A percentile compares a stretch with the other conserved stretches of the same genome.
Evolutionary conservation across 805 yeast genomes (phyloP).

Genomic region (Schwanniomyces occidentalis): DNA sequence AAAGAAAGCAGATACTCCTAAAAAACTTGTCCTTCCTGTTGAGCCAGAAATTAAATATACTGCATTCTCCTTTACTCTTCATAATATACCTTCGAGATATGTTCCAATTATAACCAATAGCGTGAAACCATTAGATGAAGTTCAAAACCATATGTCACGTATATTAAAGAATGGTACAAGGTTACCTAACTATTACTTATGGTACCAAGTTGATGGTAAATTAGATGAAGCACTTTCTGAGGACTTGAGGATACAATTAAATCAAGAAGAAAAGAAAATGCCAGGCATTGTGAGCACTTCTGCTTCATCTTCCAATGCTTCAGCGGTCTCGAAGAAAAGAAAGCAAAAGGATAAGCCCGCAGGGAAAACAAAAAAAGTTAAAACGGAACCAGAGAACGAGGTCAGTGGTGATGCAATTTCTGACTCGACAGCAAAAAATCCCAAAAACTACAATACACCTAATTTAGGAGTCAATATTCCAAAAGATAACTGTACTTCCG

Average conservation of each 20-base stretch:
- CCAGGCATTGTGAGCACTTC: slow-evolving; percentile 28
- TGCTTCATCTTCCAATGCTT: slow-evolving; percentile 13
- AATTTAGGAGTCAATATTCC: too few species aligned
- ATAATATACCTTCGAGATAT: slow-evolving; percentile 64
- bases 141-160: slow-evolving; percentile 59
- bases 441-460: too few species aligned
- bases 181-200: slow-evolving; percentile 61
- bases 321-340: slow-evolving; percentile 34
- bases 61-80: slow-evolving; percentile 64
- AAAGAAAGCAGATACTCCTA: slow-evolving; percentile 13
- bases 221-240: slow-evolving; percentile 70
- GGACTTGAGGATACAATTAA: slow-evolving; percentile 55
- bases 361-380: slow-evolving; percentile 15
- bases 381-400: too few species aligned
- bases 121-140: slow-evolving; percentile 57
- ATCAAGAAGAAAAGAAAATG: slow-evolving; percentile 52
- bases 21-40: slow-evolving; percentile 29
- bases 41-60: slow-evolving; percentile 53
- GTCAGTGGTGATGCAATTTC: too few species aligned
- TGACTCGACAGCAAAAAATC: too few species aligned
- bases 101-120: slow-evolving; percentile 67
- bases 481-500: too few species aligned
- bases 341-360: slow-evolving; percentile 29
- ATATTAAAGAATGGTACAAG: slow-evolving; percentile 62
- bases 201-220: slow-evolving; percentile 83